A percentile compares a stretch with the other conserved stretches of the same genome.
Conservation (phyloP, 495 filamentous ascomycete genomes). For the Aspergillus hancockii region DNA sequence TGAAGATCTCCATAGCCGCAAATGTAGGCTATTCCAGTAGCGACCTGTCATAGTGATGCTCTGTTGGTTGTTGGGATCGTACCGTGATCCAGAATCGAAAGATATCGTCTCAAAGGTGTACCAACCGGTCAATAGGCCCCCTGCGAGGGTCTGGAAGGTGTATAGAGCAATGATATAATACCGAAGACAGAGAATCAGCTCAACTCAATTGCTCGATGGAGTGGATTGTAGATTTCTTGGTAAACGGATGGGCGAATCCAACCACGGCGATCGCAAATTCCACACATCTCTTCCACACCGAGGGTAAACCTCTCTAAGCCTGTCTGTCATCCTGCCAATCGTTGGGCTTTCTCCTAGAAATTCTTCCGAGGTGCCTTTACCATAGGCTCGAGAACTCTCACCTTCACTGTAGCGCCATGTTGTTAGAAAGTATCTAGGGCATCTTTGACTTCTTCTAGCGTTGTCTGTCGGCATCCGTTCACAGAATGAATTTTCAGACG, state of each 20-base stretch:
- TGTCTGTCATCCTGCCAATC: conserved; percentile 36
- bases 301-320: conserved; percentile 21
- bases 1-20: conserved; percentile 38
- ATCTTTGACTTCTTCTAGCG: not conserved
- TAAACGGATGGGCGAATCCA: conserved; percentile 49
- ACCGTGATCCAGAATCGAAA: conserved; percentile 43
- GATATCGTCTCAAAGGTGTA: conserved; percentile 27
- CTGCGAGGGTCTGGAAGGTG: conserved; percentile 53
- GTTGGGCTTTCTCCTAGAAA: conserved; percentile 45
- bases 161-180: conserved; percentile 48
- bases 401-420: conserved; percentile 57
- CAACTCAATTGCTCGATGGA: conserved; percentile 42
- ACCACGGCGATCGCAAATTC: conserved; percentile 40
- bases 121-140: conserved; percentile 44
- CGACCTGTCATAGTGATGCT: conserved; percentile 39
- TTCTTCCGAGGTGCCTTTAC: conserved; percentile 51
- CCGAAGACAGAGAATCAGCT: conserved; percentile 46
- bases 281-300: conserved; percentile 45
- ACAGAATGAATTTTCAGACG: no score
- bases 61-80: conserved; percentile 35
- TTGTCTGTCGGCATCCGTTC: no score
- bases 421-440: conserved; percentile 55
- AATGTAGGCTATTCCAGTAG: conserved; percentile 51
- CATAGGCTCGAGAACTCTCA: conserved; percentile 58
- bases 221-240: conserved; percentile 50